Conservation (phyloP, 176 grass and related monocot species). For the Zea luxurians region DNA sequence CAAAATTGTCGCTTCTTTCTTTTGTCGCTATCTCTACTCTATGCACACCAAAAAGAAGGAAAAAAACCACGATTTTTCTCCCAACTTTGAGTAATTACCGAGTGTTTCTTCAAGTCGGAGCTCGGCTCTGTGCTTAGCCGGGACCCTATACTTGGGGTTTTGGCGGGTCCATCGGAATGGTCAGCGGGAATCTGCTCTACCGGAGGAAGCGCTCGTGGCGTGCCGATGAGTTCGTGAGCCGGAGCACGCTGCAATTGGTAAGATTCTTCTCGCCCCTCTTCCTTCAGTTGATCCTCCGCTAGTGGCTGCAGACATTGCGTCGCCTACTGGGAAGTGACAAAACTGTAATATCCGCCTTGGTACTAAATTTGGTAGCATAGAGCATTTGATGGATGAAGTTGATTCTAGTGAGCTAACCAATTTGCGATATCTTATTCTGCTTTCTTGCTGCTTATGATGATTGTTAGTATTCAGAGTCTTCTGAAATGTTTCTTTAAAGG, state of each 20-base stretch:
- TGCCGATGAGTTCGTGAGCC: slow-evolving; percentile 79
- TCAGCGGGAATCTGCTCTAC: slow-evolving; percentile 62
- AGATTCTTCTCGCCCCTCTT: slow-evolving; percentile 16
- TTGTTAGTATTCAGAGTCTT: neutral
- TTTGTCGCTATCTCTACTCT: neutral
- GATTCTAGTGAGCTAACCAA: slow-evolving; percentile 22
- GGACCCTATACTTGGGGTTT: slow-evolving; percentile 19
- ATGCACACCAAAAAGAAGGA: neutral
- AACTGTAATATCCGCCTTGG: neutral
- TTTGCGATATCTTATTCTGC: neutral
- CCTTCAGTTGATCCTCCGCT: slow-evolving; percentile 5
- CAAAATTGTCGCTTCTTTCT: neutral
- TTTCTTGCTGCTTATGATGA: slow-evolving; percentile 4
- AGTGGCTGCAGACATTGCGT: slow-evolving; percentile 12
- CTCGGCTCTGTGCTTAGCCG: neutral
- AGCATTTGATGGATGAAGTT: neutral
- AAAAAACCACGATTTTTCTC: neutral
- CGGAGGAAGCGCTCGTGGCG: slow-evolving; percentile 79
- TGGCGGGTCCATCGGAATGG: slow-evolving; percentile 38
- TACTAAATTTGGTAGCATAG: neutral
- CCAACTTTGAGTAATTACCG: neutral
- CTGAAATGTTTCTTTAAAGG: neutral
- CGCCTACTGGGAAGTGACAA: neutral
- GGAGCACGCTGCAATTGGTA: slow-evolving; percentile 76
- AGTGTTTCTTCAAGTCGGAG: neutral